Evolutionary conservation across 2,329 filamentous ascomycete genomes (phyloP).

Genomic region (Purpureocillium lavendulum): DNA sequence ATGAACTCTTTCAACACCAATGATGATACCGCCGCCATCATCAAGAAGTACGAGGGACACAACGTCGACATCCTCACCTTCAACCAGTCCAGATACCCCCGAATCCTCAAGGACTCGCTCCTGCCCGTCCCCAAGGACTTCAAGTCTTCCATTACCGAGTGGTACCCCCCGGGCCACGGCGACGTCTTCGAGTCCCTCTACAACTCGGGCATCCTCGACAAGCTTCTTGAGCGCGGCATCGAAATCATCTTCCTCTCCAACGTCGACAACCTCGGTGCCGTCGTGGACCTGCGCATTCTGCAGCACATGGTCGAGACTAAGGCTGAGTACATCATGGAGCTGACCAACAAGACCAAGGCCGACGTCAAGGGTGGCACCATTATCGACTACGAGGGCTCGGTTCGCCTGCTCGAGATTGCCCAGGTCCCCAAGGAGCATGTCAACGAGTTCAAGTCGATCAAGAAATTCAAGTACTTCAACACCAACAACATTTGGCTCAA

Average conservation of each 20-base stretch:
- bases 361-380: slow-evolving; percentile 99
- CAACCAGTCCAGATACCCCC: slow-evolving; percentile 98
- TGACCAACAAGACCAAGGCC: slow-evolving; percentile 99
- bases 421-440: slow-evolving; percentile 99
- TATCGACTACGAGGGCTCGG: slow-evolving; percentile 96
- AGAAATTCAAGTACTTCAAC: slow-evolving; percentile 99
- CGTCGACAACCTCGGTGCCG: slow-evolving; percentile 95
- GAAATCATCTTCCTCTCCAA: slow-evolving; percentile 99
- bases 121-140: slow-evolving; percentile 88
- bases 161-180: slow-evolving; percentile 98
- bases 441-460: slow-evolving; percentile 99
- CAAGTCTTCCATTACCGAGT: slow-evolving; percentile 84
- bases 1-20: slow-evolving; percentile 99
- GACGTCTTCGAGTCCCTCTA: slow-evolving; percentile 99
- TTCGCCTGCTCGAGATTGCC: slow-evolving; percentile 94
- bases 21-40: slow-evolving; percentile 94
- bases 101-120: slow-evolving; percentile 96
- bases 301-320: slow-evolving; percentile 99
- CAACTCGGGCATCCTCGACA: slow-evolving; percentile 96
- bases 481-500: slow-evolving; percentile 99
- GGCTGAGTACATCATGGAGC: slow-evolving; percentile 98
- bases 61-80: slow-evolving; percentile 99
- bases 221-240: slow-evolving; percentile 89
- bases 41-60: slow-evolving; percentile 99
- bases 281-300: slow-evolving; percentile 94